phyloP scores from a whole-genome alignment of 495 filamentous ascomycete genomes.

The Aspergillus sclerotiicarbonarius region DNA sequence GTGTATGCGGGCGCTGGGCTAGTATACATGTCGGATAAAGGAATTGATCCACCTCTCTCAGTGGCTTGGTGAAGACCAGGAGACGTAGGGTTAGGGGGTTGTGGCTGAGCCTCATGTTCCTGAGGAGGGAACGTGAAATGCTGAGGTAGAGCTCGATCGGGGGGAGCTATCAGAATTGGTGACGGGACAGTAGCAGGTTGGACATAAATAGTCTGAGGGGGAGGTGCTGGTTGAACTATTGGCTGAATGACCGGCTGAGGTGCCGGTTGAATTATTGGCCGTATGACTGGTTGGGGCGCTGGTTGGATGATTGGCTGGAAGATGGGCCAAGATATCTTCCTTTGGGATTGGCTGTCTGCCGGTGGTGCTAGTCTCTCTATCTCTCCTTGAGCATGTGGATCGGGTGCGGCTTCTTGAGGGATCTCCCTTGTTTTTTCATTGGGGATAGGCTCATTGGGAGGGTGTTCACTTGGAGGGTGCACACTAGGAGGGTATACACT shows the following conservation, averaged over 20 bases:
- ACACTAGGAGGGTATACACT: background rate
- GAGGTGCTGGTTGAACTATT: background rate
- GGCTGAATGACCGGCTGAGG: background rate
- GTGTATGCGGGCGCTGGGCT: constrained; percentile 35
- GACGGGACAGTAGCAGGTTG: constrained; percentile 13
- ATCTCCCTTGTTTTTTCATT: background rate
- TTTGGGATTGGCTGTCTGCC: constrained; percentile 11
- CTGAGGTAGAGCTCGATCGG: constrained; percentile 26
- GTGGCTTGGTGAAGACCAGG: constrained; percentile 43
- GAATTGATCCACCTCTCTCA: constrained; percentile 42
- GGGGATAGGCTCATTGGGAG: background rate
- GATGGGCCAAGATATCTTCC: background rate
- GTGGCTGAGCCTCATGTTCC: constrained; percentile 16
- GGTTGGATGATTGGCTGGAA: constrained; percentile 2
- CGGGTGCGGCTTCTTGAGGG: constrained; percentile 7
- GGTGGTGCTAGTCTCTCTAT: background rate
- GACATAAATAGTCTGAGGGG: background rate
- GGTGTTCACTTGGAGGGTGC: background rate
- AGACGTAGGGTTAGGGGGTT: constrained; percentile 35
- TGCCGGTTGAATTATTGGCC: background rate
- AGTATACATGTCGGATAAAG: constrained; percentile 43
- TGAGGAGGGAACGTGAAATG: constrained; percentile 32
- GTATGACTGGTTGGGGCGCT: background rate
- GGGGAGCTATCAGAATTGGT: constrained; percentile 17
- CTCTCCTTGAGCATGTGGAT: background rate